Conservation (phyloP, 129 eudicot genomes). For the Flaveria linearis region DNA sequence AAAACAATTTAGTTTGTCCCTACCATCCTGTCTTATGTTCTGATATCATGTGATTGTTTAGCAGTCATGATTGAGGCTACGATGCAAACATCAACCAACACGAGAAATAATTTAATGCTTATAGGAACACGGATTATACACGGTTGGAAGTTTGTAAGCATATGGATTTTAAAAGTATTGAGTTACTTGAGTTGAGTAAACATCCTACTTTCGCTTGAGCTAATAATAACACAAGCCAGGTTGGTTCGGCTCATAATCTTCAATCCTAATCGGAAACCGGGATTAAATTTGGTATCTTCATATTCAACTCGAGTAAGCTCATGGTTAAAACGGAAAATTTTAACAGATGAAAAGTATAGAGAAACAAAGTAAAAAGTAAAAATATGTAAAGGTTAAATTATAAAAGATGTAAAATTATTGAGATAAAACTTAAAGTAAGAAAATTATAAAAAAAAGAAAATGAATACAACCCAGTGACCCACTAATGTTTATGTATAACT, state of each 20-base stretch:
- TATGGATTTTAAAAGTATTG: background rate
- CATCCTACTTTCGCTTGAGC: background rate
- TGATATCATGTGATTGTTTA: background rate
- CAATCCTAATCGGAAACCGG: background rate
- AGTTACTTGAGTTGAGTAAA: background rate
- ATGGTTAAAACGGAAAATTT: too few species aligned
- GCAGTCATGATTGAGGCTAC: background rate
- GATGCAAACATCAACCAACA: slow-evolving; percentile 11
- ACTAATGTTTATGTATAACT: too few species aligned
- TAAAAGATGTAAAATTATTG: too few species aligned
- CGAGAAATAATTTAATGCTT: background rate
- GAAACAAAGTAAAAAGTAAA: too few species aligned
- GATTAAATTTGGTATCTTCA: background rate
- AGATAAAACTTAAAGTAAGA: too few species aligned
- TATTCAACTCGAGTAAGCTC: background rate
- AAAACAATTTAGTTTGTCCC: background rate
- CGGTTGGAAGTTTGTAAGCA: background rate
- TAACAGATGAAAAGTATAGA: too few species aligned
- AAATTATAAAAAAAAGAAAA: too few species aligned
- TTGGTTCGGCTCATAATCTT: background rate
- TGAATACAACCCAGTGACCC: too few species aligned
- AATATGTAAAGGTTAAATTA: too few species aligned
- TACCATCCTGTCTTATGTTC: slow-evolving; percentile 13
- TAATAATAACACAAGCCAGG: background rate
- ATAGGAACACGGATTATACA: background rate